These are phyloP conservation scores for Umbelopsis isabellina DNA, from an alignment of 192 early-diverging fungal species.

Conservation along the genomic window DNA sequence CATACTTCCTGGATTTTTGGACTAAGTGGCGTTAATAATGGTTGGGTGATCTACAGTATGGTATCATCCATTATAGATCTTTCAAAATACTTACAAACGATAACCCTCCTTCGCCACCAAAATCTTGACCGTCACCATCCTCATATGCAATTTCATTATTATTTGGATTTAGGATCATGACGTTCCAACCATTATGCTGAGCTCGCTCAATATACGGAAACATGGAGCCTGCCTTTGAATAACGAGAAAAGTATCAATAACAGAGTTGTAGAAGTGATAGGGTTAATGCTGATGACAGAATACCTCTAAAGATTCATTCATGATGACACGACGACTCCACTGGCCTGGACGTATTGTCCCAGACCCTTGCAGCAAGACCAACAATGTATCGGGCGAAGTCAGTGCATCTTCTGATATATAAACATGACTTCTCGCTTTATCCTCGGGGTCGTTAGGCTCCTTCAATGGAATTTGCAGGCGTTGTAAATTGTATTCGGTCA, in stretches of 20 bases:
- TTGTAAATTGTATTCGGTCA: constrained; percentile 8
- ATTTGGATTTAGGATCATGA: constrained; percentile 38
- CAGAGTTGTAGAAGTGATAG: not conserved
- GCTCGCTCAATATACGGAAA: constrained; percentile 35
- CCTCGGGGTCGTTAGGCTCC: not conserved
- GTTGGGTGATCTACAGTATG: not conserved
- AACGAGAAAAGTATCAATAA: not conserved
- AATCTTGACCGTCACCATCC: constrained; percentile 5
- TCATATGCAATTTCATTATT: constrained; percentile 17
- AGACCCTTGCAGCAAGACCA: constrained; percentile 35
- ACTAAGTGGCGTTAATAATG: not conserved
- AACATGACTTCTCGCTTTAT: constrained; percentile 23
- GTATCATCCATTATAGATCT: too few relatives aligned
- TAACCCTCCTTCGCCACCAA: not conserved
- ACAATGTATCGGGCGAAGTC: not conserved
- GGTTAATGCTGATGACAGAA: not conserved
- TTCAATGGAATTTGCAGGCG: not conserved
- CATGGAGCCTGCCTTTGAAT: constrained; percentile 29
- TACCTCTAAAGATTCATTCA: constrained; percentile 40
- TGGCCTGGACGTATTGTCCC: constrained; percentile 39
- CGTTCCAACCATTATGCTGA: constrained; percentile 25
- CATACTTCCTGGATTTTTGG: not conserved
- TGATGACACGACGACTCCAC: constrained; percentile 38
- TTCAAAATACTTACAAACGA: not conserved
- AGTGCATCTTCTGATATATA: constrained; percentile 14